Evolutionary conservation across 345 rosid species (phyloP).

Genomic region (Corchorus capsularis): DNA sequence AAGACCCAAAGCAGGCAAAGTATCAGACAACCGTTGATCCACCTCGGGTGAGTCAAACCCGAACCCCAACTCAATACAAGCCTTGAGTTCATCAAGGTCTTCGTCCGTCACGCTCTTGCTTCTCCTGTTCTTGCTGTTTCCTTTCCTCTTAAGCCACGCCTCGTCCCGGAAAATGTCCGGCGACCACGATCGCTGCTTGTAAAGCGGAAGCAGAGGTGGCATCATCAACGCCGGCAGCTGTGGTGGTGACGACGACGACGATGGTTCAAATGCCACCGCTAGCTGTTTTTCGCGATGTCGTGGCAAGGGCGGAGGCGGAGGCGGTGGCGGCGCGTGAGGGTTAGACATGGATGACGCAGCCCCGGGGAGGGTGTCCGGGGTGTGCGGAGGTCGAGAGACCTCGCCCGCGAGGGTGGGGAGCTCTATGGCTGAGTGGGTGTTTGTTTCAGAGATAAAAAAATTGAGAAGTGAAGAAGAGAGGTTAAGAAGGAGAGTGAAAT

Average conservation of each 20-base stretch:
- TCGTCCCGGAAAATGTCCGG: slow-evolving; percentile 82
- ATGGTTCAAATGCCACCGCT: background rate
- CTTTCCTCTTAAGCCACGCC: slow-evolving; percentile 82
- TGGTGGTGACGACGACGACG: background rate
- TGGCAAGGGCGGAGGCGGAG: slow-evolving; percentile 11
- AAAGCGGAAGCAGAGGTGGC: slow-evolving; percentile 43
- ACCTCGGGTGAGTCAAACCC: slow-evolving; percentile 75
- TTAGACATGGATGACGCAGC: slow-evolving; percentile 40
- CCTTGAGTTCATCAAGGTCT: slow-evolving; percentile 93
- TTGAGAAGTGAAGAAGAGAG: slow-evolving; percentile 4
- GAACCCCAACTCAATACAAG: slow-evolving; percentile 81
- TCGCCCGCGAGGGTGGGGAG: slow-evolving; percentile 35
- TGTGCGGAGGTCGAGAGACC: slow-evolving; percentile 45
- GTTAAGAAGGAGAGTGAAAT: slow-evolving; percentile 2
- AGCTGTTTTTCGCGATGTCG: background rate
- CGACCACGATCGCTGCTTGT: slow-evolving; percentile 86
- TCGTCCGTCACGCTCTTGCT: slow-evolving; percentile 91
- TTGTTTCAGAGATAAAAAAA: background rate
- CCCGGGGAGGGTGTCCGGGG: slow-evolving; percentile 26
- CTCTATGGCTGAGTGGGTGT: slow-evolving; percentile 41
- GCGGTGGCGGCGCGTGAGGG: slow-evolving; percentile 6
- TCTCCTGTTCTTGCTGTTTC: slow-evolving; percentile 40
- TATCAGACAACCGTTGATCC: slow-evolving; percentile 72
- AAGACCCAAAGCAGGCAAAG: slow-evolving; percentile 84
- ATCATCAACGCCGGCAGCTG: background rate